Evolutionary conservation across 148 eudicot genomes (phyloP), one percentile per base, ranked within the genome.

Genomic region (Simmondsia chinensis): DNA sequence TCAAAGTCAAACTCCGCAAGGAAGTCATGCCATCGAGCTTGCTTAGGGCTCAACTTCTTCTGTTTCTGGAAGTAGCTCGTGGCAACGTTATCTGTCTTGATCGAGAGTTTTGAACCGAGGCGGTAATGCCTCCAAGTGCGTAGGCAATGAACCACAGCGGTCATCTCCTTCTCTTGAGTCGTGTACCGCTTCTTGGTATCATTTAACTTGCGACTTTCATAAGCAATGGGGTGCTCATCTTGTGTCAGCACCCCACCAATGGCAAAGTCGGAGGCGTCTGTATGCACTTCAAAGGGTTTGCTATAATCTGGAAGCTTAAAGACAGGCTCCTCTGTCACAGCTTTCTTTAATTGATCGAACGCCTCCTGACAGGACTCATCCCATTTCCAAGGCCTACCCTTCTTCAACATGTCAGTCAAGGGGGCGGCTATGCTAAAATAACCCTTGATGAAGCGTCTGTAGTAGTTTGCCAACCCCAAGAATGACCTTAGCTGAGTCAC

Each of bases 171-270:
- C 15, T 61, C 51, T 2, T 56, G 38, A 1, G 33, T 39, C 1
- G 33, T 6, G 6, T 50, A 56, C 0, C 38, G 7, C 9, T 19
- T 1, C 10, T 63, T 32, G 0, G 25, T 37, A 1, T 43, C 61
- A 8, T 41, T 54, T 4, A 55, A 27, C 16, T 63, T 63, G 3
- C 31, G 7, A 8, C 56, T 33, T 22, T 55, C 43, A 11, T 10
- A 63, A 2, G 46, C 61, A 1, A 48, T 20, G 0, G 43, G 52
- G 24, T 63, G 60, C 0, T 51, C 56, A 7, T 55, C 51, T n/a
- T 63, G 33, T 10, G 49, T 21, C 1, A 63, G 29, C 0, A 48
- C 56, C 4, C 56, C 55, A 1, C 46, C 46, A 18, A 63, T 39
- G 0, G 56, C 44, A 13, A 9, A 22, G 1, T 52, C 28, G 1